phyloP scores from a whole-genome alignment of 176 grass and related monocot species.

The Aegilops longissima region DNA sequence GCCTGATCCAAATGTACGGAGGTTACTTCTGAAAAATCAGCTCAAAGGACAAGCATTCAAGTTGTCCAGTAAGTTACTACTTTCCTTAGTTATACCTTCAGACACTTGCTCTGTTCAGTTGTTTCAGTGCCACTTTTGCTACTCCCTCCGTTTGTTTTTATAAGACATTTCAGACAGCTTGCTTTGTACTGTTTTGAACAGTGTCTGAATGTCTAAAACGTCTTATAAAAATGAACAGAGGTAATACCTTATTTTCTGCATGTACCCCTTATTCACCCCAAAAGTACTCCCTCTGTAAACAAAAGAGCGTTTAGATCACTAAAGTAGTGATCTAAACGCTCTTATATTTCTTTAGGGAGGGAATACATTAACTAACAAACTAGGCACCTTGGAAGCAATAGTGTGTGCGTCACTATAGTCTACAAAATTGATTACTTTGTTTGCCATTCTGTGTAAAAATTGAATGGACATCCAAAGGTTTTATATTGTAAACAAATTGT shows the following conservation, averaged over 20 bases:
- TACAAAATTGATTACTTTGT: too few relatives aligned
- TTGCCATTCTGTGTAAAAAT: background rate
- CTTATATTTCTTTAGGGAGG: too few relatives aligned
- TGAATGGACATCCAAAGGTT: background rate
- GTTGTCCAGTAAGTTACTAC: slow-evolving; percentile 67
- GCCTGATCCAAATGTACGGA: slow-evolving; percentile 76
- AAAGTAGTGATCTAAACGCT: too few relatives aligned
- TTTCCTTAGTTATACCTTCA: background rate
- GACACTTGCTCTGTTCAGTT: background rate
- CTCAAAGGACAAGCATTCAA: slow-evolving; percentile 90
- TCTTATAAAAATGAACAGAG: too few relatives aligned
- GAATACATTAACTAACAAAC: background rate
- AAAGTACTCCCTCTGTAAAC: too few relatives aligned
- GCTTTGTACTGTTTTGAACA: too few relatives aligned
- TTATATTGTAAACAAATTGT: background rate
- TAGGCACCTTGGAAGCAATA: background rate
- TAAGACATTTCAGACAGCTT: too few relatives aligned
- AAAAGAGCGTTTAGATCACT: too few relatives aligned
- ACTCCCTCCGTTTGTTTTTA: too few relatives aligned
- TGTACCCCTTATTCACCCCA: background rate
- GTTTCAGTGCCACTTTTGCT: background rate
- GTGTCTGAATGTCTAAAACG: too few relatives aligned
- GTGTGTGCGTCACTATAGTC: too few relatives aligned
- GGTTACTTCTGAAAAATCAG: slow-evolving; percentile 82
- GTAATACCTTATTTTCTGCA: background rate